These are phyloP conservation scores for Penicillium verrucosum DNA, from an alignment of 2,329 filamentous ascomycete species.

Conservation along the genomic window DNA sequence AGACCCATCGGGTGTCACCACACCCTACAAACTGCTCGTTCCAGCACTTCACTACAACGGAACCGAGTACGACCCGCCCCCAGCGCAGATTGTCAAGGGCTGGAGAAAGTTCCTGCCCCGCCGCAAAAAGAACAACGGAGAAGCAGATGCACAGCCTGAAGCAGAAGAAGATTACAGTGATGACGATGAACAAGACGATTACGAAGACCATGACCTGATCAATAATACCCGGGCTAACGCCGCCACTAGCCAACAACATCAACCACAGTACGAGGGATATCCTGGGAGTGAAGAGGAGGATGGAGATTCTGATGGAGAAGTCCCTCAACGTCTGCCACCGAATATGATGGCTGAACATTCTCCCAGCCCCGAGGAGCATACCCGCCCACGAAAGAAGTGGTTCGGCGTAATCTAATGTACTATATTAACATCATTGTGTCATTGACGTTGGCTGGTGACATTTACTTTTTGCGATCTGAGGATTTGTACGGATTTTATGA, in stretches of 20 bases:
- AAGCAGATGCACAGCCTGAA: slow-evolving; percentile 4
- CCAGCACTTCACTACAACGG: slow-evolving; percentile 65
- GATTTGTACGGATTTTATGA: slow-evolving; percentile 9
- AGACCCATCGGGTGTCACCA: slow-evolving; percentile 83
- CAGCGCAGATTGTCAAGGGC: slow-evolving; percentile 35
- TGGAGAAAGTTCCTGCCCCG: slow-evolving; percentile 41
- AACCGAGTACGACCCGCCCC: slow-evolving; percentile 37
- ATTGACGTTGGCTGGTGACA: background rate
- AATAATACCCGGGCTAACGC: slow-evolving; percentile 27
- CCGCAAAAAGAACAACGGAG: slow-evolving; percentile 23
- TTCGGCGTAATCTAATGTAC: slow-evolving; percentile 27
- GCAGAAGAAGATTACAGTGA: slow-evolving; percentile 15
- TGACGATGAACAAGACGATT: slow-evolving; percentile 23
- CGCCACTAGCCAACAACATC: slow-evolving; percentile 13
- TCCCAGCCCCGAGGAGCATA: slow-evolving; percentile 7
- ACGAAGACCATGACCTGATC: slow-evolving; percentile 23
- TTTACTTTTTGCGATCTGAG: slow-evolving; percentile 1
- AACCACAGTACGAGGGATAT: slow-evolving; percentile 21
- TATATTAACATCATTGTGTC: slow-evolving; percentile 13
- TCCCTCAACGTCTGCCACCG: slow-evolving; percentile 15
- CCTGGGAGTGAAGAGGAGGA: slow-evolving; percentile 20
- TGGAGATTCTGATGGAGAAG: slow-evolving; percentile 14
- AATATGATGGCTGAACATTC: slow-evolving; percentile 8
- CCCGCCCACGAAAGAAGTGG: slow-evolving; percentile 33
- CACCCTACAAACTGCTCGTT: slow-evolving; percentile 80